phyloP scores from a whole-genome alignment of 257 asterid genomes.

The Penstemon barbatus region DNA sequence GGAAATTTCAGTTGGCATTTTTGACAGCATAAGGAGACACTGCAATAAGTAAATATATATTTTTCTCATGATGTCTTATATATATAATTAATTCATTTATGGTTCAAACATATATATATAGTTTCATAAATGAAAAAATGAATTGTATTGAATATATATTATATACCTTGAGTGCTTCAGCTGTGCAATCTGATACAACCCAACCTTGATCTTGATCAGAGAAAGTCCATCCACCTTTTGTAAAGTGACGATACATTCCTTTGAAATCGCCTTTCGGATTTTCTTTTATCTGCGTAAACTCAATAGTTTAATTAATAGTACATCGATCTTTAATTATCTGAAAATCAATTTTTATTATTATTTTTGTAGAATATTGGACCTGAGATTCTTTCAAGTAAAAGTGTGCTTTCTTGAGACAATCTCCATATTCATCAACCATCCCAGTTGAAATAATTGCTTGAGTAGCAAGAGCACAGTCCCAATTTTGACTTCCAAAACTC shows the following conservation, averaged over 20 bases:
- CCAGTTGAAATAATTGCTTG: slow-evolving; percentile 73
- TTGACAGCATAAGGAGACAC: slow-evolving; percentile 53
- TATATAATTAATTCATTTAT: no score
- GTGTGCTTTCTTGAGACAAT: slow-evolving; percentile 66
- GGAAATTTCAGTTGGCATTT: slow-evolving; percentile 49
- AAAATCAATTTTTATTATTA: neutral
- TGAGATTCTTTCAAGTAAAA: slow-evolving; percentile 78
- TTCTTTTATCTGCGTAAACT: slow-evolving; percentile 45
- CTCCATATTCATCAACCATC: slow-evolving; percentile 81
- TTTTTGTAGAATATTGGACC: slow-evolving; percentile 33
- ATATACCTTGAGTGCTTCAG: slow-evolving; percentile 72
- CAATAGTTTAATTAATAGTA: neutral
- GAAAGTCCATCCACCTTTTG: slow-evolving; percentile 82
- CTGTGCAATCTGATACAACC: slow-evolving; percentile 76
- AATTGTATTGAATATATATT: no score
- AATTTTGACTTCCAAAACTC: slow-evolving; percentile 81
- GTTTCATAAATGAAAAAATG: no score
- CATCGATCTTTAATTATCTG: no score
- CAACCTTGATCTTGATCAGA: slow-evolving; percentile 89
- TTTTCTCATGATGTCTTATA: no score
- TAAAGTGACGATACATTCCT: slow-evolving; percentile 69
- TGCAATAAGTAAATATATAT: slow-evolving; percentile 26
- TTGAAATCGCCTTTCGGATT: slow-evolving; percentile 61
- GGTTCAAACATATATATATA: no score
- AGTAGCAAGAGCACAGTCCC: slow-evolving; percentile 70